Evolutionary conservation across 164 flowering plant genomes (phyloP), one percentile per base, ranked within the genome.

Genomic region (Echeveria elegans): DNA sequence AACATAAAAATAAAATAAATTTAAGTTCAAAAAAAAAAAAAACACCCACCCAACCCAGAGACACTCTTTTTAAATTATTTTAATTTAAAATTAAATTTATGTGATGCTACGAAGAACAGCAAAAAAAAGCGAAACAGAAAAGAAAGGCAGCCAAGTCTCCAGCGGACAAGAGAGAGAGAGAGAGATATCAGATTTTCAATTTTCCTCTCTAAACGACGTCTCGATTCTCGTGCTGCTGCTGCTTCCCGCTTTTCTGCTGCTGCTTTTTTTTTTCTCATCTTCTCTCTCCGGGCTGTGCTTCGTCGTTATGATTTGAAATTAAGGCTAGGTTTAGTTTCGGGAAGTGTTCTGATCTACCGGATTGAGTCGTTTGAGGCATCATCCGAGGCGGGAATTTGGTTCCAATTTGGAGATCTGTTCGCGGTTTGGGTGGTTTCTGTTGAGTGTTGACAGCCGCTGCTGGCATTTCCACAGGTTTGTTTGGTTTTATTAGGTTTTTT

Each of bases 101-200:
- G 31, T 53, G 59, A 53, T 53, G 60, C 31, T 11, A 53, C 31
- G 15, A 8, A 3, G 31, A 53, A 53, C 60, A 53, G 31, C 60
- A 53, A 4, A 26, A 53, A n/a, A 53, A 53, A 53, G 60, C 16
- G 3, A 24, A 26, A 11, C 30, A 9, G 26, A 26, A 14, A 53
- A 53, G 24, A 24, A 53, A 50, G 21, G 56, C 56, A 50, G 56
- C 56, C 16, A 53, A 53, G 60, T 53, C 60, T 53, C 31, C 56
- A 50, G 60, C 23, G 59, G 59, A 52, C 24, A 0, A 3, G 24
- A 19, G 53, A 52, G n/a, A n/a, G n/a, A 43, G 2, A 10, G 48
- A 43, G 16, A 34, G 48, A 43, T 0, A 50, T n/a, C 56, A 50
- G 28, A n/a, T 50, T 50, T 50, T 23, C 12, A 3, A 16, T 23